Base-by-base conservation (phyloP, 1,139 yeast genomes). In the Komagataea norvegica region DNA sequence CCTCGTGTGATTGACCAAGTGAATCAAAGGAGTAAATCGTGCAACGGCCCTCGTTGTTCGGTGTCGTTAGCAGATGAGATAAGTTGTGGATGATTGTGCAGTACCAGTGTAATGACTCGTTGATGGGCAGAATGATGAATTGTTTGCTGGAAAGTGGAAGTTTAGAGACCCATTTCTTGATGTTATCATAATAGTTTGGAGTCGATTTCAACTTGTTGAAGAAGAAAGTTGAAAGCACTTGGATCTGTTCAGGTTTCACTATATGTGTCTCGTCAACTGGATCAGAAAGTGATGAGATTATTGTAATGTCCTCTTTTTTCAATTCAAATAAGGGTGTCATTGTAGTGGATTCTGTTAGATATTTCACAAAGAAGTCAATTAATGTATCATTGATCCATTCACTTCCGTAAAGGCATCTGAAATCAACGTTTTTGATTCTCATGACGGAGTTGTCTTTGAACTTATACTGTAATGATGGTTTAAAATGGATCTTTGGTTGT, bases 101-200 rank as follows among this genome's bases (percentile, higher is more conserved):
- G 55, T 80, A 86, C 99, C 99, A 93, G 61, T 93, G 99, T 27
- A 72, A 69, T 36, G 71, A 68, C 47, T 80, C 86, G 57, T 87
- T 87, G 10, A 93, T 79, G 0, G 99, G 99, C 14, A 93, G 68
- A 6, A 89, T 70, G 2, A 88, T 66, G 51, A 71, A 77, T 33
- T 77, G 72, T 52, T 70, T 78, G 16, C 67, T 65, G 61, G 79
- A 75, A 6, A 89, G 56, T 37, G 82, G 81, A 19, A 85, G 62
- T 49, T 81, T 83, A 34, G 72, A 67, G 4, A 93, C 75, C 98
- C 98, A 93, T 39, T 81, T 70, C 46, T 74, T 75, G 21, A 89
- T 80, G 48, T 81, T 83, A 1, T 64, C 66, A 55, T 82, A 87
- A 40, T 70, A 51, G 35, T 56, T 36, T 36, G 56, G 32, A 43